Percentiles rank a stretch among this genome's conserved stretches.
Conservation (phyloP, 441 rosid genomes). For the Brassica balearica region DNA sequence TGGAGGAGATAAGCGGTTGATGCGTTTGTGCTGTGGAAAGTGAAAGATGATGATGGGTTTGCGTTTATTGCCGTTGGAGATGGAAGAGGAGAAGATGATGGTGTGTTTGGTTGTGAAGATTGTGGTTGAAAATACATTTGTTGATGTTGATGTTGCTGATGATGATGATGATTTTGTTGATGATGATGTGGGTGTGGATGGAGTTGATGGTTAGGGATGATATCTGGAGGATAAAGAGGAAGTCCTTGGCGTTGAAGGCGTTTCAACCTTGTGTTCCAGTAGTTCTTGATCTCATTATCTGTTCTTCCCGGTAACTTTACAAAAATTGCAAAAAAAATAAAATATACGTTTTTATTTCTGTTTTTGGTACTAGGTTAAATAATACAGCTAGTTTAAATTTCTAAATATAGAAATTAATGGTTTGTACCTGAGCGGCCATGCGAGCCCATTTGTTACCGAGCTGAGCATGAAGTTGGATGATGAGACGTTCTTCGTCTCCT, state of each 20-base stretch:
- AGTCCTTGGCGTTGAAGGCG: slow-evolving; percentile 82
- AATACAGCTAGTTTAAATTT: not conserved
- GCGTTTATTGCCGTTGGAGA: slow-evolving; percentile 47
- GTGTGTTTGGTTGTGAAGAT: slow-evolving; percentile 43
- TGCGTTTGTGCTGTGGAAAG: slow-evolving; percentile 48
- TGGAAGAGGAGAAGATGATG: slow-evolving; percentile 44
- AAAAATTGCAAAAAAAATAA: not conserved
- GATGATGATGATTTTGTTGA: not conserved
- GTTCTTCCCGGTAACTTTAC: slow-evolving; percentile 89
- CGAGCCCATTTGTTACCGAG: slow-evolving; percentile 97
- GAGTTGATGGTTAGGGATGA: slow-evolving; percentile 54
- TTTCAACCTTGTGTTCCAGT: slow-evolving; percentile 92
- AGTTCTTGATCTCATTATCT: slow-evolving; percentile 92
- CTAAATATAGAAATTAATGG: not conserved
- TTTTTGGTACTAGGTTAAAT: not conserved
- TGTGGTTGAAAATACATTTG: slow-evolving; percentile 41
- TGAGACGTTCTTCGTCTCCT: slow-evolving; percentile 73
- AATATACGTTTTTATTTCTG: not conserved
- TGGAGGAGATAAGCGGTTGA: slow-evolving; percentile 39
- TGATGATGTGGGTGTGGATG: slow-evolving; percentile 40
- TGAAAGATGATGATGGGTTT: slow-evolving; percentile 53
- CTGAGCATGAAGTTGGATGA: slow-evolving; percentile 79
- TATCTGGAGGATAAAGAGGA: slow-evolving; percentile 78
- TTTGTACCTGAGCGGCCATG: slow-evolving; percentile 81
- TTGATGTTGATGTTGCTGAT: slow-evolving; percentile 21